Conservation (phyloP, 345 rosid species). For the Citropsis articulata region DNA sequence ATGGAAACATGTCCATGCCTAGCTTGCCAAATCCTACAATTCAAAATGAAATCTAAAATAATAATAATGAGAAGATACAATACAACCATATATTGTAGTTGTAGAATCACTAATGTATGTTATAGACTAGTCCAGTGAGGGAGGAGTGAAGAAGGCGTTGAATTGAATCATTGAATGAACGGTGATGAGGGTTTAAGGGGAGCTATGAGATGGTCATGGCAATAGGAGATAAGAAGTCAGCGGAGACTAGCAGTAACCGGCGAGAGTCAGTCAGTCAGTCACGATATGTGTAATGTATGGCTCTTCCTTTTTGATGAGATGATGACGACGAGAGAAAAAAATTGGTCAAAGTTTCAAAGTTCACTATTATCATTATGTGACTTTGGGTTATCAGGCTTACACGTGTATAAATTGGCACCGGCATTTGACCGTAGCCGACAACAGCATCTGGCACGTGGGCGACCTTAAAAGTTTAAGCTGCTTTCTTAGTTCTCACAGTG, state of each 20-base stretch:
- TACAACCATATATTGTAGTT: too few species aligned
- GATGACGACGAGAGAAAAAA: neutral
- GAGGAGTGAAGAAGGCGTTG: neutral
- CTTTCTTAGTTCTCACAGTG: neutral
- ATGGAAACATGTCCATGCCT: slow-evolving; percentile 40
- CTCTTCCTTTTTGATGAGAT: neutral
- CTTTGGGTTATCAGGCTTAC: slow-evolving; percentile 36
- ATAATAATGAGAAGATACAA: too few species aligned
- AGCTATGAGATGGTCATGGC: neutral
- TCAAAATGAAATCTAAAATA: too few species aligned
- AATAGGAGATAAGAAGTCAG: slow-evolving; percentile 34
- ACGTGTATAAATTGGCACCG: slow-evolving; percentile 75
- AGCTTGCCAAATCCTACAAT: too few species aligned
- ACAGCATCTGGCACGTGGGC: slow-evolving; percentile 51
- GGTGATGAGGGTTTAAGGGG: neutral
- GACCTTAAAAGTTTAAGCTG: slow-evolving; percentile 14
- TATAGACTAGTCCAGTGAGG: too few species aligned
- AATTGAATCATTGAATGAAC: neutral
- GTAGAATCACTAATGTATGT: too few species aligned
- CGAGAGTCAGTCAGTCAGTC: slow-evolving; percentile 10
- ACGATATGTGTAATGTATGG: slow-evolving; percentile 3
- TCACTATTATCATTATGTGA: neutral
- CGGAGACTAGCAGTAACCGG: slow-evolving; percentile 46
- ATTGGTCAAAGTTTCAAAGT: slow-evolving; percentile 49
- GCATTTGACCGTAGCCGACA: slow-evolving; percentile 78